Evolutionary conservation across 2,329 filamentous ascomycete genomes (phyloP).

Genomic region (Ilyonectria destructans): DNA sequence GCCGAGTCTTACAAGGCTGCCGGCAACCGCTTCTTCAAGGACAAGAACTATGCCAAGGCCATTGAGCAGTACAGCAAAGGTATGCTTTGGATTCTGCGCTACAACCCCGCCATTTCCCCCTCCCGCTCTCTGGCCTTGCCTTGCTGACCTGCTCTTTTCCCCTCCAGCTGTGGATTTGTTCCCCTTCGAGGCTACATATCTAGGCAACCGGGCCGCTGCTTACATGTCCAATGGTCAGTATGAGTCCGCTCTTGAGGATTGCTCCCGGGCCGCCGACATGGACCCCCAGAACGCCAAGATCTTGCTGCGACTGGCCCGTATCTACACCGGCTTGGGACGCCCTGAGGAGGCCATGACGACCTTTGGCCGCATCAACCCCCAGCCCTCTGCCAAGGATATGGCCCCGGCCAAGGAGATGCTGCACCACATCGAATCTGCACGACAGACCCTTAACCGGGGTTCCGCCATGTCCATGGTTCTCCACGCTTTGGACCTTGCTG

Average conservation of each 20-base stretch:
- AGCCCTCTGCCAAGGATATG: slow-evolving; percentile 88
- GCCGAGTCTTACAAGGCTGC: slow-evolving; percentile 93
- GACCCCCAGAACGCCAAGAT: slow-evolving; percentile 92
- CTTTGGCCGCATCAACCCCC: slow-evolving; percentile 84
- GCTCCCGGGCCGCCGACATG: slow-evolving; percentile 84
- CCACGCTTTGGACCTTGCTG: slow-evolving; percentile 92
- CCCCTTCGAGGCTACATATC: slow-evolving; percentile 88
- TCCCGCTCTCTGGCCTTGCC: slow-evolving; percentile 19
- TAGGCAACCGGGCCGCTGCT: slow-evolving; percentile 95
- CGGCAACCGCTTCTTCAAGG: slow-evolving; percentile 98
- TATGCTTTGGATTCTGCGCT: slow-evolving; percentile 58
- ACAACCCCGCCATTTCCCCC: slow-evolving; percentile 7
- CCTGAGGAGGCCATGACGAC: slow-evolving; percentile 90
- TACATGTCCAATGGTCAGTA: slow-evolving; percentile 91
- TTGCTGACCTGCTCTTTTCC: slow-evolving; percentile 42
- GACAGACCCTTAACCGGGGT: slow-evolving; percentile 81
- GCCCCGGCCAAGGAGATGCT: slow-evolving; percentile 89
- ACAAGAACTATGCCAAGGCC: slow-evolving; percentile 88
- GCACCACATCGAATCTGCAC: slow-evolving; percentile 84
- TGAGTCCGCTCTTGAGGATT: slow-evolving; percentile 87
- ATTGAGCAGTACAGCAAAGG: slow-evolving; percentile 97
- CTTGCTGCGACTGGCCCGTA: slow-evolving; percentile 87
- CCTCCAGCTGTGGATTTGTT: slow-evolving; percentile 86
- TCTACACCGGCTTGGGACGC: slow-evolving; percentile 89
- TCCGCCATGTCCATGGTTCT: slow-evolving; percentile 92